Evolutionary conservation across 73 alveolate genomes (phyloP), one percentile per base, ranked within the genome.

Genomic region (Paramecium pentaurelia): DNA sequence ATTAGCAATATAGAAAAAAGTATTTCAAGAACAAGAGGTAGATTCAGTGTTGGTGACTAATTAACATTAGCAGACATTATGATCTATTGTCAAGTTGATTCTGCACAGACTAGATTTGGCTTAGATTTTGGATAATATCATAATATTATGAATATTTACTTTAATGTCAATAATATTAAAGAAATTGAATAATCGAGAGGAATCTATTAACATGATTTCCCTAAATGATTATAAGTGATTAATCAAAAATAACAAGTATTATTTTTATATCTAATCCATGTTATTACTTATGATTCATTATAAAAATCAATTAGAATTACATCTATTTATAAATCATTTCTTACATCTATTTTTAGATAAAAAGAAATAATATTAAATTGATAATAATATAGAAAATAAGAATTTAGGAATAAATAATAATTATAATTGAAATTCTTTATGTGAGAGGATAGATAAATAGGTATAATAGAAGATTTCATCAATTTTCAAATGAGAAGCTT

Each of bases 11-110:
- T 80, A 9, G 91, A 80, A 20, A 49, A 80, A 14, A 45, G 44
- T 14, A 47, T 80, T 27, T 32, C 49, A 25, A 25, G 58, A 80
- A 80, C 91, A 32, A 80, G 58, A 42, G 91, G 91, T 9, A 80
- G 58, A 80, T 80, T 32, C 49, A 32, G 91, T 47, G 44, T 80
- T 8, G 91, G 91, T 2, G 75, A 80, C 49, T 18, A 42, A 11
- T 49, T 80, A 25, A 80, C 91, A 27, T 80, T 80, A 80, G 91
- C 91, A 16, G 91, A 80, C 8, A 49, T 80, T 11, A 5, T 80
- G 44, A 47, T 80, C 71, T 80, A 45, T 49, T 80, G 91, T 80
- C 47, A 80, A 25, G 34, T 80, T 80, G 91, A 80, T 80, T 80
- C 91, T 32, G 91, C 91, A 1, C 18, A 18, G 58, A 80, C 91